Conservation (phyloP, 2,329 filamentous ascomycete species). For the Coniochaeta sp. region DNA sequence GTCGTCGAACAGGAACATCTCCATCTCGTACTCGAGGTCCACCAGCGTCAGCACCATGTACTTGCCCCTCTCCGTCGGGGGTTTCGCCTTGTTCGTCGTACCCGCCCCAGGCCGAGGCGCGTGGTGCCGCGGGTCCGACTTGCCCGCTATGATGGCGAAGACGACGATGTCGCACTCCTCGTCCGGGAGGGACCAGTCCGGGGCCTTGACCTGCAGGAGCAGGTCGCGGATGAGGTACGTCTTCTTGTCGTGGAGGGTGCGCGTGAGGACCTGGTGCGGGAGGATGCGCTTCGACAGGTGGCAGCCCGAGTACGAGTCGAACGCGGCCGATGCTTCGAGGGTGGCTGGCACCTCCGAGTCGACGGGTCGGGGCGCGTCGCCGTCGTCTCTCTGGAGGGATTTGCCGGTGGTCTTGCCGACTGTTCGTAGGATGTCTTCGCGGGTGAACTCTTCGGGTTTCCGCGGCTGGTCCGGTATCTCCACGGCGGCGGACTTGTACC, state of each 20-base stretch:
- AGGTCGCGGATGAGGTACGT: constrained; percentile 74
- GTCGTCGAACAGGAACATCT: constrained; percentile 84
- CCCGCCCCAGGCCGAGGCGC: constrained; percentile 34
- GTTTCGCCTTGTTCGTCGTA: constrained; percentile 38
- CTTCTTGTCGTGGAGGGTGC: constrained; percentile 72
- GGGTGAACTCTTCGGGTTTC: constrained; percentile 47
- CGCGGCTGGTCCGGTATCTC: constrained; percentile 43
- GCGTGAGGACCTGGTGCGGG: constrained; percentile 70
- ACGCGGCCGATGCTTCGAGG: constrained; percentile 49
- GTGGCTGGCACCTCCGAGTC: constrained; percentile 27
- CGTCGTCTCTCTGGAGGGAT: constrained; percentile 11
- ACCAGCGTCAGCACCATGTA: constrained; percentile 90
- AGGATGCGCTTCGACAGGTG: constrained; percentile 80
- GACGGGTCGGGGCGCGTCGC: not conserved
- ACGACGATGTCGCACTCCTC: constrained; percentile 85
- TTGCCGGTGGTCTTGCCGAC: constrained; percentile 9
- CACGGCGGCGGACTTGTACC: constrained; percentile 49
- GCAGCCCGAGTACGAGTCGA: constrained; percentile 79
- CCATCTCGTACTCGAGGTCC: constrained; percentile 84
- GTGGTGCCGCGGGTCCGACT: constrained; percentile 69
- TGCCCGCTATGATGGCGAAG: constrained; percentile 79
- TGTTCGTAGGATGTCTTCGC: constrained; percentile 52
- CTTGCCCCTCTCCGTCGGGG: constrained; percentile 60
- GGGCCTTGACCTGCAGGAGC: constrained; percentile 71
- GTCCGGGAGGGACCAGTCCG: constrained; percentile 73